Base-by-base conservation (phyloP, 129 eudicot species). In the Deinandra increscens region DNA sequence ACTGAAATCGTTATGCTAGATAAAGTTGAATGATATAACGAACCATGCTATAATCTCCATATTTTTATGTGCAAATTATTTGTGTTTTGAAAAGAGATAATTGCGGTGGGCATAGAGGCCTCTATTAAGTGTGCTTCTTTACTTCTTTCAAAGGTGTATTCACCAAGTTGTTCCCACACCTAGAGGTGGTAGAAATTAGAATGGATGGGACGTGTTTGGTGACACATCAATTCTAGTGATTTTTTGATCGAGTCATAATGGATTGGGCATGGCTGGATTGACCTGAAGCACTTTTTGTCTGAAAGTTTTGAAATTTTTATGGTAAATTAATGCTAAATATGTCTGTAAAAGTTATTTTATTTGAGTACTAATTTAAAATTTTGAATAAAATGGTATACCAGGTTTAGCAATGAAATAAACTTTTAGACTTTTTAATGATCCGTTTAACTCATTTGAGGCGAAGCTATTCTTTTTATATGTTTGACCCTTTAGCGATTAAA, bases 11-110 rank as follows among this genome's bases (percentile, higher is more conserved):
- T 58, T 39, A 38, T 14, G 22, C 58, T 54, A 37, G 17, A 19
- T 39, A n/a, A 26, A 48, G 31, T 78, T 29, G 60, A 54, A 64
- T 42, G 18, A 45, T 42, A 41, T 39, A 42, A 50, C 50, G 48
- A 60, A 22, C 58, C 6, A 13, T 7, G 39, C 45, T 37, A 43
- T 15, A 12, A 31, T 22, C 12, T 50, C 26, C 58, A 50, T 50
- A 12, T 18, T 7, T 51, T 54, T 45, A 45, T 18, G 26, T 50
- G 26, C 26, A 5, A 58, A 58, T 31, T 18, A 31, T 13, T 6
- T 29, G 64, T 12, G 19, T 58, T 58, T 13, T 26, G 17, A 5
- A 11, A 58, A 54, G 34, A 53, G 60, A 54, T 34, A 54, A 20
- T 8, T 54, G 60, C 6, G 7, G 0, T 22, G 36, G 60, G 60